phyloP scores from a whole-genome alignment of 176 grass and related monocot genomes.

The Poa annua region DNA sequence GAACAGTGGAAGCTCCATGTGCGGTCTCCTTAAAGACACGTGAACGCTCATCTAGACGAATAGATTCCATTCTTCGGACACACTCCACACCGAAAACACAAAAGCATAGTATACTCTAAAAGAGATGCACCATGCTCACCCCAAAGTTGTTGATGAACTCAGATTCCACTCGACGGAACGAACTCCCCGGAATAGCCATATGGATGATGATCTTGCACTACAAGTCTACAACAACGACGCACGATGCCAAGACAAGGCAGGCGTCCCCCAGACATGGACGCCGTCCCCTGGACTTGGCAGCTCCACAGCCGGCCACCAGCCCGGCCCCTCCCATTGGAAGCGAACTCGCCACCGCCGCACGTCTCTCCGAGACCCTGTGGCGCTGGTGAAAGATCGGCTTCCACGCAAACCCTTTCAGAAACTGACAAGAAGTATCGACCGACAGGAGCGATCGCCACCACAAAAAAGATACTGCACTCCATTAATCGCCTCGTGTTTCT shows the following conservation, averaged over 20 bases:
- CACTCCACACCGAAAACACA: background rate
- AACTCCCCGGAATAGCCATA: no score
- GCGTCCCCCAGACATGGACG: background rate
- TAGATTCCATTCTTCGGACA: background rate
- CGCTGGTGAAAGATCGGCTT: background rate
- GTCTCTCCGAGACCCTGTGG: background rate
- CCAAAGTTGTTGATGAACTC: background rate
- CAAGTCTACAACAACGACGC: no score
- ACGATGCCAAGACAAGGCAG: background rate
- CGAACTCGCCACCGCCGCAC: conserved; percentile 34
- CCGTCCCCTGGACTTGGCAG: conserved; percentile 31
- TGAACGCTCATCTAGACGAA: background rate
- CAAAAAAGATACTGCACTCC: background rate
- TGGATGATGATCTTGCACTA: no score
- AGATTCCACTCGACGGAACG: background rate
- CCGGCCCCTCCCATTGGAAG: background rate
- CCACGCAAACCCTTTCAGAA: conserved; percentile 4
- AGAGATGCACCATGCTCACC: background rate
- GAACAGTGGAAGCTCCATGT: background rate
- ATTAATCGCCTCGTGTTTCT: background rate
- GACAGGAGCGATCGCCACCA: background rate
- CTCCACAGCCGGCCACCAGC: background rate
- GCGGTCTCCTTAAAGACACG: background rate
- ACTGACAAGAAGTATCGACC: background rate
- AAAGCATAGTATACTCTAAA: background rate